Percentiles rank a stretch among this genome's conserved stretches.
These are phyloP conservation scores for Globisporangium mamillatum DNA, from an alignment of 352 stramenopile genomes.

Conservation along the genomic window DNA sequence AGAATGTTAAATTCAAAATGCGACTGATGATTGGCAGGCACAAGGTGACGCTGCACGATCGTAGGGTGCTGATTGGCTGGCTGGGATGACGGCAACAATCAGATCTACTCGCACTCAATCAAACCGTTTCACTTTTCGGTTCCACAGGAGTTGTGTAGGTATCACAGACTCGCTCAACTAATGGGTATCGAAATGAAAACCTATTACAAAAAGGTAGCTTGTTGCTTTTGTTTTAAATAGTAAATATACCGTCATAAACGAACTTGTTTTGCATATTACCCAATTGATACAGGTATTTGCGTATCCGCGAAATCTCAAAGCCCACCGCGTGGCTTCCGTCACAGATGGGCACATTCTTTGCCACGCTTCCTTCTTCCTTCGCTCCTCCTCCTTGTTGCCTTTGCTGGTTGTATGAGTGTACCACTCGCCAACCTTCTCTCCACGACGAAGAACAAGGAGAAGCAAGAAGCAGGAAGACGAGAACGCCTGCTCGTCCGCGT, in stretches of 20 bases:
- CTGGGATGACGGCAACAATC: not conserved
- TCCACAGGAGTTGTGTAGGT: not conserved
- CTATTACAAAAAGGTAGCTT: not conserved
- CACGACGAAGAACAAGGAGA: not conserved
- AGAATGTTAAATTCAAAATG: not conserved
- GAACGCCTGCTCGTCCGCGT: not conserved
- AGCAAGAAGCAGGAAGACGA: not conserved
- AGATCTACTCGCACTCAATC: not conserved
- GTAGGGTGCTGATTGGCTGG: not conserved
- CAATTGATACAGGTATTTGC: not conserved
- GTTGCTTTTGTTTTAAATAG: no score
- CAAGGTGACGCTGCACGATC: not conserved
- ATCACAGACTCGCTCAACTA: not conserved
- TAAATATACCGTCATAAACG: no score
- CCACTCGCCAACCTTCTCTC: not conserved
- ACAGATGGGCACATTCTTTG: constrained; percentile 13
- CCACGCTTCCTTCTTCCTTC: not conserved
- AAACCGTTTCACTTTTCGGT: not conserved
- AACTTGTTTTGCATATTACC: not conserved
- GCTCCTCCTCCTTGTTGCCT: constrained; percentile 3
- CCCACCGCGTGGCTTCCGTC: constrained; percentile 4
- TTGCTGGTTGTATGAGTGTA: constrained; percentile 2
- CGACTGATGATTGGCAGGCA: not conserved
- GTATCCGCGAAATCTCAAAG: not conserved
- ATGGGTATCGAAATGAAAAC: not conserved